Evolutionary conservation across 176 grass and related monocot genomes (phyloP), one percentile per base, ranked within the genome.

Genomic region (Aechmea fasciata): DNA sequence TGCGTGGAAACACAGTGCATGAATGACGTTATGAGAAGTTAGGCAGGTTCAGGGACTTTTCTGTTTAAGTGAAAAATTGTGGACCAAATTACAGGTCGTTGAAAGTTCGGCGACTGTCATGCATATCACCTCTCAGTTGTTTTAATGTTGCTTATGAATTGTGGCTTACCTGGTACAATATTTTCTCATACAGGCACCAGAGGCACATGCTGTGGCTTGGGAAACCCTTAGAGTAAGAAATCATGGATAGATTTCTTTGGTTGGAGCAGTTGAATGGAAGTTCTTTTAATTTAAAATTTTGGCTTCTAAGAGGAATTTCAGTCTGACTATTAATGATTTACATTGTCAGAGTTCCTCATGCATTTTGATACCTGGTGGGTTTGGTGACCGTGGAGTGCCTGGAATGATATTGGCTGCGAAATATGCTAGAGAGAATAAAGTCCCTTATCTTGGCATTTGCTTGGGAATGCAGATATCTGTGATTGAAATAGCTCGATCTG

Each of bases 371-470:
- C 94, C 89, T 57, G 93, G 94, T 77, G 89, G 94, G 69, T 97
- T 97, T 63, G 94, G 94, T 12, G 89, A 97, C 33, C 89, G 94
- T 74, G 94, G 94, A 78, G 91, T 97, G 50, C 73, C 74, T 69
- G 94, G 94, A 84, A 97, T 97, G 94, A 85, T 92, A 81, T 59
- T 87, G 77, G 89, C 94, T 79, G 89, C 89, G 64, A 97, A 93
- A 85, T 90, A 97, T 90, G 94, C 94, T 49, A 83, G 94, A 77
- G 94, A 97, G 74, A 90, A 97, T 68, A 90, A 80, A 77, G 84
- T 97, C 77, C 94, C 94, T 71, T 97, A 97, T 68, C 94, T 97
- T 79, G 94, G 94, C 73, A 97, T 97, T 90, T 97, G 89, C 84
- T 82, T 92, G 86, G 89, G 94, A 71, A 92, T 97, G 94, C 94